A percentile compares a stretch with the other conserved stretches of the same genome.
Conservation (phyloP, 2,329 filamentous ascomycete genomes). For the Apiospora saccharicola region DNA sequence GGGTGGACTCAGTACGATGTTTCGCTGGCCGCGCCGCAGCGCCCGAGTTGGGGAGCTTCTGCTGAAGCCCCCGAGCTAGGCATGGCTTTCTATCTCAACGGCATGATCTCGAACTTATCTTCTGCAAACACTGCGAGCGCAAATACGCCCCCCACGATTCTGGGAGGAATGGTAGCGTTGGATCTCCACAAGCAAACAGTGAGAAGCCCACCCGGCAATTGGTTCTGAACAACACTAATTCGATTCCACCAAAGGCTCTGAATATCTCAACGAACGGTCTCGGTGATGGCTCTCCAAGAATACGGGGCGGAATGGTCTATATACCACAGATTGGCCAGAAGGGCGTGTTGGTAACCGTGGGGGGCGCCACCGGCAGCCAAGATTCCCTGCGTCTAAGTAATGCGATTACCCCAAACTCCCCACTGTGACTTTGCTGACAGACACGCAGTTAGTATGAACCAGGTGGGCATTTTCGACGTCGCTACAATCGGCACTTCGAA, state of each 20-base stretch:
- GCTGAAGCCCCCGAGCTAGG: constrained; percentile 24
- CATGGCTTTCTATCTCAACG: constrained; percentile 34
- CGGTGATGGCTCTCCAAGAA: constrained; percentile 41
- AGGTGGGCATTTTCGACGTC: constrained; percentile 51
- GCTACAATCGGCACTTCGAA: constrained; percentile 38
- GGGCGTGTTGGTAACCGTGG: constrained; percentile 48
- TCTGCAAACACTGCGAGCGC: constrained; percentile 8
- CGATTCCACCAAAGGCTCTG: constrained; percentile 30
- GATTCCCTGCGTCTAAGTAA: constrained; percentile 27
- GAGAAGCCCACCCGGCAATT: not conserved
- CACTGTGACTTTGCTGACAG: not conserved
- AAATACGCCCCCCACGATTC: constrained; percentile 25
- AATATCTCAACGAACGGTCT: constrained; percentile 48
- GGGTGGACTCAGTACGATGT: constrained; percentile 28
- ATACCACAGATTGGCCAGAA: constrained; percentile 44
- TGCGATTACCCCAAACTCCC: not conserved
- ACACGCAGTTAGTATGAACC: constrained; percentile 36
- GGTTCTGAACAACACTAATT: not conserved
- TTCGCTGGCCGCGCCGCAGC: constrained; percentile 18
- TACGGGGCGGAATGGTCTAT: constrained; percentile 47
- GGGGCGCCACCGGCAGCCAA: constrained; percentile 40
- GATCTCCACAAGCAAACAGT: constrained; percentile 42
- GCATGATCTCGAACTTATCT: constrained; percentile 29
- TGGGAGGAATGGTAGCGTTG: constrained; percentile 49
- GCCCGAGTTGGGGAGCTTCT: constrained; percentile 27